phyloP scores from a whole-genome alignment of 1,139 yeast genomes.

The Zygoascus sp. region DNA sequence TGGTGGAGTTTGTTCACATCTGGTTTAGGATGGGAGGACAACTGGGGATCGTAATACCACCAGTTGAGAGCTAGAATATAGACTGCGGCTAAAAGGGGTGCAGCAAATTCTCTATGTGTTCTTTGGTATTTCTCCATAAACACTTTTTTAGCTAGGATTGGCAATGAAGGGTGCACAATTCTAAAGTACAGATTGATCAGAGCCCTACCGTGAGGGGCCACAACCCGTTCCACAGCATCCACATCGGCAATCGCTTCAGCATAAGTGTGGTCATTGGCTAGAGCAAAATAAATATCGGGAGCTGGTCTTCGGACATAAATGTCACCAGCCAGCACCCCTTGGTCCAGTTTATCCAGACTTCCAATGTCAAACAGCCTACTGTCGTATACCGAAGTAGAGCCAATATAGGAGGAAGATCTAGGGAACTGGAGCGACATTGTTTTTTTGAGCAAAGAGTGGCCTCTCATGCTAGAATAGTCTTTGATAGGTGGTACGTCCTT shows the following conservation, averaged over 20 bases:
- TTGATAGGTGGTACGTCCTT: constrained; percentile 29
- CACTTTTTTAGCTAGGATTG: constrained; percentile 41
- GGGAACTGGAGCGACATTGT: constrained; percentile 39
- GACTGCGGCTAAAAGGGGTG: constrained; percentile 43
- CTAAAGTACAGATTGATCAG: constrained; percentile 41
- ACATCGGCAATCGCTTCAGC: constrained; percentile 29
- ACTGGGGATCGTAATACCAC: constrained; percentile 39
- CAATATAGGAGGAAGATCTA: constrained; percentile 37
- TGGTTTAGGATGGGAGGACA: constrained; percentile 34
- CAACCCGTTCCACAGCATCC: constrained; percentile 40
- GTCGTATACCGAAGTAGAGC: constrained; percentile 37
- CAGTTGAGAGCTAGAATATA: constrained; percentile 43
- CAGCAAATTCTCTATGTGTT: constrained; percentile 44
- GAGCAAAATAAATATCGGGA: constrained; percentile 33
- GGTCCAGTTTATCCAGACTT: constrained; percentile 33
- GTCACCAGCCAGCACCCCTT: constrained; percentile 34
- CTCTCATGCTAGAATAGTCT: constrained; percentile 38
- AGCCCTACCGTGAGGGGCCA: constrained; percentile 41
- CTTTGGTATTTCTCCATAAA: constrained; percentile 44
- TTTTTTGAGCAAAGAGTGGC: constrained; percentile 37
- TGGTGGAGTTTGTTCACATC: constrained; percentile 36
- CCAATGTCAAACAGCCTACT: constrained; percentile 31
- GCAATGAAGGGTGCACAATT: constrained; percentile 42
- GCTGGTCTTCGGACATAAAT: constrained; percentile 35
- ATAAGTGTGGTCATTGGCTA: constrained; percentile 34